These are phyloP conservation scores for Teunomyces funiuensis DNA, from an alignment of 805 yeast species.

Conservation along the genomic window DNA sequence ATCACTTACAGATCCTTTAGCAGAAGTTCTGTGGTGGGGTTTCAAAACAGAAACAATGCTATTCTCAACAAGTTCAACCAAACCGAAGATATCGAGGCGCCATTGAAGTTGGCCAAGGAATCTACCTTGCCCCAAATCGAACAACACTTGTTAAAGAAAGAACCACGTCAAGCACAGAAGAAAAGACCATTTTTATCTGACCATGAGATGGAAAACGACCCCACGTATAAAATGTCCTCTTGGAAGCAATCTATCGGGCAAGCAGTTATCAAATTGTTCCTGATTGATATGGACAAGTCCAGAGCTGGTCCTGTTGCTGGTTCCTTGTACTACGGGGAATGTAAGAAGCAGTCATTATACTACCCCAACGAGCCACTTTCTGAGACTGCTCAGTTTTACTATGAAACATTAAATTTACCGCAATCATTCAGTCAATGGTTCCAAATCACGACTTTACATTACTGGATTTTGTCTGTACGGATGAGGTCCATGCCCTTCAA, in stretches of 20 bases:
- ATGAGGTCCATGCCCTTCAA: slow-evolving; percentile 96
- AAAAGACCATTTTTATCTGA: slow-evolving; percentile 42
- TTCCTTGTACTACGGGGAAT: slow-evolving; percentile 77
- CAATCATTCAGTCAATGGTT: slow-evolving; percentile 94
- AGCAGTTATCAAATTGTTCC: slow-evolving; percentile 56
- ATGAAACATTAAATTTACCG: slow-evolving; percentile 79
- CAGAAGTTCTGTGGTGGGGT: slow-evolving; percentile 4
- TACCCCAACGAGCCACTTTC: slow-evolving; percentile 72
- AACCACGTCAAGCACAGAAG: slow-evolving; percentile 35
- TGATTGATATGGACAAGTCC: slow-evolving; percentile 86
- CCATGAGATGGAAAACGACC: slow-evolving; percentile 36
- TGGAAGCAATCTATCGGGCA: slow-evolving; percentile 58
- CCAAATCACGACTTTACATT: slow-evolving; percentile 85
- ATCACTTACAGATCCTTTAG: not conserved
- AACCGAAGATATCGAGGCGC: slow-evolving; percentile 25
- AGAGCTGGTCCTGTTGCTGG: slow-evolving; percentile 96
- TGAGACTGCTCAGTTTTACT: slow-evolving; percentile 78
- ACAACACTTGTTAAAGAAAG: slow-evolving; percentile 32
- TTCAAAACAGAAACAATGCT: slow-evolving; percentile 12
- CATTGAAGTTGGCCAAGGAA: slow-evolving; percentile 37
- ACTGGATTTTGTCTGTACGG: slow-evolving; percentile 91
- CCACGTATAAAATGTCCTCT: slow-evolving; percentile 35
- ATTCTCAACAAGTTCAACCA: slow-evolving; percentile 17
- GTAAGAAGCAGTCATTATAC: slow-evolving; percentile 81
- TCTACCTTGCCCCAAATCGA: slow-evolving; percentile 39